Evolutionary conservation across 345 rosid species (phyloP).

Genomic region (Kandelia obovata): DNA sequence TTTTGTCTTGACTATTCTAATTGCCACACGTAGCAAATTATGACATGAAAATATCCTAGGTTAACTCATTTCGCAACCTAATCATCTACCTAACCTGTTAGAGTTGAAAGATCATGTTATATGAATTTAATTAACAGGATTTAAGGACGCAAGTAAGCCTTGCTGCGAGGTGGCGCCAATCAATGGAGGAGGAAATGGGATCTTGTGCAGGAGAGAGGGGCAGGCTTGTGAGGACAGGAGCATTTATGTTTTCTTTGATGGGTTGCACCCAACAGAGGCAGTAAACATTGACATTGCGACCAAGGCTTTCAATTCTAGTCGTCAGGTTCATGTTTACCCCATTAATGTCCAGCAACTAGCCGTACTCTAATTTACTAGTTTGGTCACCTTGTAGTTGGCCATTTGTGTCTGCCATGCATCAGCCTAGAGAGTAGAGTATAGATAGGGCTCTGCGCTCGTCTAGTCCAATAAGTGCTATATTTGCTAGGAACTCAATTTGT

Average conservation of each 20-base stretch:
- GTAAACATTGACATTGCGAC: conserved; percentile 40
- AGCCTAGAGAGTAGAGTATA: too few species aligned
- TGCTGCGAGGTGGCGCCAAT: conserved; percentile 38
- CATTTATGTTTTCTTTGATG: conserved; percentile 46
- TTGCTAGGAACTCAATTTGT: too few species aligned
- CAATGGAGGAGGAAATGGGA: conserved; percentile 34
- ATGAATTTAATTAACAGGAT: conserved; percentile 21
- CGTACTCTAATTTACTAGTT: background rate
- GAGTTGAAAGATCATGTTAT: too few species aligned
- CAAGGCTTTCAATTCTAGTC: conserved; percentile 42
- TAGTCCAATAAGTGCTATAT: too few species aligned
- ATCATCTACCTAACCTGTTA: too few species aligned
- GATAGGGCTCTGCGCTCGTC: too few species aligned
- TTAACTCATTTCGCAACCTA: too few species aligned
- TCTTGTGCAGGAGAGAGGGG: conserved; percentile 36
- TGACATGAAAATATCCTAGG: too few species aligned
- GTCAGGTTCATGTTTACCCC: conserved; percentile 41
- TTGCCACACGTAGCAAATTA: too few species aligned
- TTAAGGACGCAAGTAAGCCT: conserved; percentile 22
- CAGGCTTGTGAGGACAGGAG: conserved; percentile 28
- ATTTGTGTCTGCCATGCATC: too few species aligned
- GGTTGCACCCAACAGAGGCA: conserved; percentile 62
- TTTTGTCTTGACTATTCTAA: too few species aligned
- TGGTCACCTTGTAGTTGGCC: too few species aligned
- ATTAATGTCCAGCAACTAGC: conserved; percentile 38